Evolutionary conservation across 768 basidiomycete species (phyloP).

Genomic region (Phaeotremella fagi): DNA sequence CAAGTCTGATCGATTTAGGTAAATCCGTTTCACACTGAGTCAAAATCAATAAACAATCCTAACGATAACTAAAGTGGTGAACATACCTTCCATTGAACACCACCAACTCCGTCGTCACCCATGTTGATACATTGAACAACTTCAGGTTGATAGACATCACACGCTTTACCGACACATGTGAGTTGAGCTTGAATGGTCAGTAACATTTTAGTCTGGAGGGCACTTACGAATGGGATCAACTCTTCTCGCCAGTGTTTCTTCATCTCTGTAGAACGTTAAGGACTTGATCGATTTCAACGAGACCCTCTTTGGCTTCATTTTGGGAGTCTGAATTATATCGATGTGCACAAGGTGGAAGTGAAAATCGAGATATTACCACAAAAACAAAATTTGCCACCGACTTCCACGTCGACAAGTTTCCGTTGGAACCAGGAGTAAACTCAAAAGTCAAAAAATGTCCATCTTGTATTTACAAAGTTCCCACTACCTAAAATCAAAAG

Average conservation of each 20-base stretch:
- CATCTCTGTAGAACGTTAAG: slow-evolving; percentile 71
- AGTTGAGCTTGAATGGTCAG: slow-evolving; percentile 56
- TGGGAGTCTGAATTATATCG: background rate
- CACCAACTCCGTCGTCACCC: slow-evolving; percentile 64
- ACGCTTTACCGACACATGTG: slow-evolving; percentile 71
- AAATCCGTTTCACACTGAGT: slow-evolving; percentile 84
- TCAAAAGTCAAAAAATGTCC: too few species aligned
- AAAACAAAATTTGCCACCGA: too few species aligned
- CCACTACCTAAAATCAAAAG: too few species aligned
- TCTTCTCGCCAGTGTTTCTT: slow-evolving; percentile 63
- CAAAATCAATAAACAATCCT: background rate
- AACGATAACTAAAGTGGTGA: background rate
- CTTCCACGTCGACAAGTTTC: too few species aligned
- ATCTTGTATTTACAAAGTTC: too few species aligned
- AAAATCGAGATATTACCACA: too few species aligned
- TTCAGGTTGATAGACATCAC: slow-evolving; percentile 71
- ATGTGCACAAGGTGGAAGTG: too few species aligned
- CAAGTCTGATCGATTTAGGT: slow-evolving; percentile 74
- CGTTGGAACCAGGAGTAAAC: too few species aligned
- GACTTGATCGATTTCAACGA: slow-evolving; percentile 67
- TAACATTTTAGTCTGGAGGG: background rate
- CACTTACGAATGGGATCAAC: slow-evolving; percentile 57
- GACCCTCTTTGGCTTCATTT: slow-evolving; percentile 59
- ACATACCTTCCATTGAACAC: slow-evolving; percentile 85
- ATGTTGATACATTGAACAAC: slow-evolving; percentile 77